Conservation (phyloP, 2,329 filamentous ascomycete genomes). For the Aspergillus pseudoterreus region DNA sequence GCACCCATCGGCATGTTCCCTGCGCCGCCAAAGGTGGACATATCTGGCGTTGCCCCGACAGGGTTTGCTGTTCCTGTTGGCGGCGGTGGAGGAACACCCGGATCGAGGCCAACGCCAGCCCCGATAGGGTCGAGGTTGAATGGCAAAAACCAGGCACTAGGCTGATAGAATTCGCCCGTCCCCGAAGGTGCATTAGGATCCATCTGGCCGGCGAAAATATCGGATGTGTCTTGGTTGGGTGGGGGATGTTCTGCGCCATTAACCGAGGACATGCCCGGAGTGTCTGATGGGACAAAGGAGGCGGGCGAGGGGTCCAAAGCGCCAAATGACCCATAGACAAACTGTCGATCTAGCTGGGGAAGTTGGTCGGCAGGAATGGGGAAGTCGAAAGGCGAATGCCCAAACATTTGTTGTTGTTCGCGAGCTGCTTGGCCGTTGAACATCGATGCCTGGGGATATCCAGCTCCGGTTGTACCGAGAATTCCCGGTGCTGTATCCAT, state of each 20-base stretch:
- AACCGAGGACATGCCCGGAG: constrained; percentile 24
- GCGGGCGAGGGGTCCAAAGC: constrained; percentile 44
- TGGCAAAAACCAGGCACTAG: constrained; percentile 83
- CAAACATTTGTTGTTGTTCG: constrained; percentile 19
- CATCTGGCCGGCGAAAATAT: constrained; percentile 34
- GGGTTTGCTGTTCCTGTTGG: constrained; percentile 10
- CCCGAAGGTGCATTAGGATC: constrained; percentile 33
- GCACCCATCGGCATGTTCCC: constrained; percentile 22
- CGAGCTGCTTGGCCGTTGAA: constrained; percentile 23
- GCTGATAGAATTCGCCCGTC: constrained; percentile 37
- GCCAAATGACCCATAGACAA: constrained; percentile 70
- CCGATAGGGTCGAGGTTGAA: constrained; percentile 76
- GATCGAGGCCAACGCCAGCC: constrained; percentile 15
- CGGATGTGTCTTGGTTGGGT: constrained; percentile 16
- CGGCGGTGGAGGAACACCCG: constrained; percentile 4
- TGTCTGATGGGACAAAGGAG: constrained; percentile 27
- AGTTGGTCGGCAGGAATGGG: constrained; percentile 44
- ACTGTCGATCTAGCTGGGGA: constrained; percentile 69
- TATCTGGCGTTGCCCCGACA: constrained; percentile 10
- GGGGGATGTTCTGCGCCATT: constrained; percentile 20
- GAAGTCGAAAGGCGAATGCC: constrained; percentile 36
- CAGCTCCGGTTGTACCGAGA: constrained; percentile 27
- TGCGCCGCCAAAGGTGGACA: constrained; percentile 19
- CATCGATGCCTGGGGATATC: constrained; percentile 36
- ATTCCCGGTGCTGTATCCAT: constrained; percentile 28